Evolutionary conservation across 306 rosid genomes (phyloP).

Genomic region (Malus orientalis): DNA sequence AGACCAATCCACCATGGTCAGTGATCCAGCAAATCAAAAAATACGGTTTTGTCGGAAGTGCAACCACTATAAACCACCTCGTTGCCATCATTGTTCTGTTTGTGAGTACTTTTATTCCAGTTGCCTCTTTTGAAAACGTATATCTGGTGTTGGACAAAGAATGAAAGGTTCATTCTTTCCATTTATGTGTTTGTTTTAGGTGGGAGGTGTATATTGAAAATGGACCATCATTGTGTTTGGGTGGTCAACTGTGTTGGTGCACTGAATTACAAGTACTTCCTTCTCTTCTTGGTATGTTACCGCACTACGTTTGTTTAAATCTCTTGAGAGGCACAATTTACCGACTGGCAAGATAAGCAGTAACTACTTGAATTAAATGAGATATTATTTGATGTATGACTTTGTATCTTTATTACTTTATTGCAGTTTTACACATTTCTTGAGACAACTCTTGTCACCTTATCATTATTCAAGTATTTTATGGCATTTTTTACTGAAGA

Average conservation of each 20-base stretch:
- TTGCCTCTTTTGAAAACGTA: neutral
- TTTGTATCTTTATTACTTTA: neutral
- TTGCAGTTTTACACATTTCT: conserved; percentile 75
- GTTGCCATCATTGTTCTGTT: conserved; percentile 75
- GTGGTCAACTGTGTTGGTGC: conserved; percentile 83
- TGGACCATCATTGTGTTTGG: conserved; percentile 90
- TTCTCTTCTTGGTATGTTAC: conserved; percentile 64
- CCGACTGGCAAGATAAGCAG: neutral
- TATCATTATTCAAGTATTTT: conserved; percentile 52
- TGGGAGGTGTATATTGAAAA: conserved; percentile 69
- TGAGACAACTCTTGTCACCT: conserved; percentile 54
- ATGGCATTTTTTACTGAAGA: conserved; percentile 53
- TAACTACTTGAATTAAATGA: neutral
- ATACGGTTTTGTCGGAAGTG: conserved; percentile 68
- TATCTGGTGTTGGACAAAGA: neutral
- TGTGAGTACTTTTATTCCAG: conserved; percentile 40
- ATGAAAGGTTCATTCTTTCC: conserved; percentile 9
- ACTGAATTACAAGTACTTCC: conserved; percentile 65
- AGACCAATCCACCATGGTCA: conserved; percentile 12
- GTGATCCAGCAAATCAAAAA: conserved; percentile 27
- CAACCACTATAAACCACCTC: conserved; percentile 69
- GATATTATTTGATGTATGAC: neutral
- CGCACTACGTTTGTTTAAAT: neutral
- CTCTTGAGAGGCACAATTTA: neutral
- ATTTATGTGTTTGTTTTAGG: conserved; percentile 33